These are phyloP conservation scores for Achlya hypogyna DNA, from an alignment of 352 stramenopile genomes.

Conservation along the genomic window DNA sequence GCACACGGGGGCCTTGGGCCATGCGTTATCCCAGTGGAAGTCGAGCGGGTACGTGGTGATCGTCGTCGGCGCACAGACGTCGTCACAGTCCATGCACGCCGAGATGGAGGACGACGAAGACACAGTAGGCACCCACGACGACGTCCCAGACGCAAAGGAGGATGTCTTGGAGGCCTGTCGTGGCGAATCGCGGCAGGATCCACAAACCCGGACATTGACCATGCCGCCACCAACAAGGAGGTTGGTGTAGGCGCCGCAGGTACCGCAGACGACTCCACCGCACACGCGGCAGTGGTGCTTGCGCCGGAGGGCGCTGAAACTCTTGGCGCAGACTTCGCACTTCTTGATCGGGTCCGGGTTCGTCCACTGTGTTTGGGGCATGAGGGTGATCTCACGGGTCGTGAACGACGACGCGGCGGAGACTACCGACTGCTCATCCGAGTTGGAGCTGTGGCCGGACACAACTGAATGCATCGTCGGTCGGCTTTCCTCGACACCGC, in stretches of 20 bases:
- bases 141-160: constrained; percentile 27
- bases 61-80: constrained; percentile 6
- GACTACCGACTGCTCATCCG: constrained; percentile 18
- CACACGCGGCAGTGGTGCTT: constrained; percentile 67
- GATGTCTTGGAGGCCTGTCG: constrained; percentile 43
- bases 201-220: constrained; percentile 54
- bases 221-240: constrained; percentile 37
- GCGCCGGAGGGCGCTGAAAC: constrained; percentile 67
- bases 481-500: not conserved
- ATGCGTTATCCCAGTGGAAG: constrained; percentile 82
- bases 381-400: not conserved
- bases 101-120: constrained; percentile 31
- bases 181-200: constrained; percentile 43
- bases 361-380: not conserved
- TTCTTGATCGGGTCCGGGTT: constrained; percentile 27
- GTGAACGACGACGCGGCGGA: constrained; percentile 9
- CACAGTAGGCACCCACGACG: constrained; percentile 48
- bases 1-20: constrained; percentile 70
- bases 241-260: constrained; percentile 57
- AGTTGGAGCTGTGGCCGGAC: not conserved
- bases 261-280: constrained; percentile 46
- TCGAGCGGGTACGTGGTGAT: constrained; percentile 60
- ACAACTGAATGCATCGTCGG: constrained; percentile 3
- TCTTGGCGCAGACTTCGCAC: constrained; percentile 68
- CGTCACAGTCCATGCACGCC: constrained; percentile 11